Conservation (phyloP, 306 rosid genomes). For the Trichosanthes truncata region DNA sequence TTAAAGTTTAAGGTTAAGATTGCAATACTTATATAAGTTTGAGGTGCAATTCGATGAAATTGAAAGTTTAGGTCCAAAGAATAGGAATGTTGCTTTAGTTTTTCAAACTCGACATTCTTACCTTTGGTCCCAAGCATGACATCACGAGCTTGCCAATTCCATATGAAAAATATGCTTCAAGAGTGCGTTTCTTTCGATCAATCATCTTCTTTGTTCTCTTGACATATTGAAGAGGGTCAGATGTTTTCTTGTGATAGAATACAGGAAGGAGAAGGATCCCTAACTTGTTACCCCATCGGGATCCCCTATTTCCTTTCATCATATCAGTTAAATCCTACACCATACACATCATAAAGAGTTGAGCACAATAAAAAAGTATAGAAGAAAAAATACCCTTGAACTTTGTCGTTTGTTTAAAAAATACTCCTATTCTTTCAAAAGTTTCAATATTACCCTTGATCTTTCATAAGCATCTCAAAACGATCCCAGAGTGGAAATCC, state of each 20-base stretch:
- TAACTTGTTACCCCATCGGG: conserved; percentile 80
- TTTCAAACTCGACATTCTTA: not conserved
- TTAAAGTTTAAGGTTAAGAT: too few species aligned
- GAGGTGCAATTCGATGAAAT: too few species aligned
- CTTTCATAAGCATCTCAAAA: too few species aligned
- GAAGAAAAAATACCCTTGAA: too few species aligned
- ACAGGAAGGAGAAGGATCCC: conserved; percentile 65
- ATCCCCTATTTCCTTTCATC: conserved; percentile 50
- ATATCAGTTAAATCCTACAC: conserved; percentile 50
- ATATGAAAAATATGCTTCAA: conserved; percentile 58
- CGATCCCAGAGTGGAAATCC: too few species aligned
- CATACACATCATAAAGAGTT: not conserved
- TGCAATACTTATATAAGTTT: too few species aligned
- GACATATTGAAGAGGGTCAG: conserved; percentile 43
- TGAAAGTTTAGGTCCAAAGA: too few species aligned
- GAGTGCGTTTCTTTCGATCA: conserved; percentile 54
- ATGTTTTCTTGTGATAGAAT: conserved; percentile 29
- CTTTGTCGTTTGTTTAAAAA: too few species aligned
- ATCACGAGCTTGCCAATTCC: conserved; percentile 34
- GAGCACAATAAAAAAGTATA: not conserved
- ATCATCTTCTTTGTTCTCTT: conserved; percentile 63
- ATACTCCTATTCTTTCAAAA: too few species aligned
- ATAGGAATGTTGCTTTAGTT: not conserved
- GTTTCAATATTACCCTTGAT: too few species aligned
- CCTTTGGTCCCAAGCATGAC: conserved; percentile 70